These are phyloP conservation scores for Rhodomyrtus psidioides DNA, from an alignment of 441 rosid genomes.

Conservation along the genomic window DNA sequence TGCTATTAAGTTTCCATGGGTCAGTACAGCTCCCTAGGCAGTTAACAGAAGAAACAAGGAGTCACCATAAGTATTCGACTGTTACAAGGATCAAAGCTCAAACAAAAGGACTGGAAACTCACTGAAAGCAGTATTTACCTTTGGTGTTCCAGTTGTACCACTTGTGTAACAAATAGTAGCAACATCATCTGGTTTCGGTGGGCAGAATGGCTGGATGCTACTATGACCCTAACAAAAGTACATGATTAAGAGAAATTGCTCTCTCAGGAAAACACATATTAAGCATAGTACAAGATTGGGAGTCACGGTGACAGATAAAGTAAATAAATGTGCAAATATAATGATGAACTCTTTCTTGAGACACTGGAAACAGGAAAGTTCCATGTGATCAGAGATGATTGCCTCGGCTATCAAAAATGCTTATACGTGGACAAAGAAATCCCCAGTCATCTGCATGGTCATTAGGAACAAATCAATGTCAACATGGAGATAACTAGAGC, in stretches of 20 bases:
- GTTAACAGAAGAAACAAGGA: conserved; percentile 12
- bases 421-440: not conserved
- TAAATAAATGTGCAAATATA: not conserved
- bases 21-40: conserved; percentile 79
- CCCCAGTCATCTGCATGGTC: not conserved
- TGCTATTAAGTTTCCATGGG: conserved; percentile 89
- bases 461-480: not conserved
- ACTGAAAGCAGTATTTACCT: conserved; percentile 34
- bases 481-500: not conserved
- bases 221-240: conserved; percentile 71
- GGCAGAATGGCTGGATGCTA: conserved; percentile 67
- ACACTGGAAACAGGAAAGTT: not conserved
- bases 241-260: conserved; percentile 1
- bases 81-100: not conserved
- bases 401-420: not conserved
- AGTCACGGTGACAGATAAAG: not conserved
- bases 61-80: conserved; percentile 10
- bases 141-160: conserved; percentile 99
- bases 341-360: not conserved
- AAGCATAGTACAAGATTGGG: not conserved
- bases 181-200: conserved; percentile 82
- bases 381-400: not conserved
- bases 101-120: not conserved
- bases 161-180: conserved; percentile 99
- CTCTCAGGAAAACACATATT: not conserved